Evolutionary conservation across 2,329 filamentous ascomycete species (phyloP).

Genomic region (Orbilia brochopaga): DNA sequence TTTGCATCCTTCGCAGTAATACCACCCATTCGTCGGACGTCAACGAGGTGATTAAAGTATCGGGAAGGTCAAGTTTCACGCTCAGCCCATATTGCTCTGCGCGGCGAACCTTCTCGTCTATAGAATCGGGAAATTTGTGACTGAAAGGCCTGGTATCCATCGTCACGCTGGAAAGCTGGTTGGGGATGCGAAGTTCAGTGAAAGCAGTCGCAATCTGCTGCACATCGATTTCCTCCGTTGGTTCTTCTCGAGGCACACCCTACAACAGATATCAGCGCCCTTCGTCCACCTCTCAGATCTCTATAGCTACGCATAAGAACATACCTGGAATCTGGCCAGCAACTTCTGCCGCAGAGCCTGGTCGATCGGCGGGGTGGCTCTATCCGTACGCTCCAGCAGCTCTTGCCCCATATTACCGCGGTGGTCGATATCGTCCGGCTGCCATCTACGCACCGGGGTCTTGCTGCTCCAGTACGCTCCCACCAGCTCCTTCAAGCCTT

Average conservation of each 20-base stretch:
- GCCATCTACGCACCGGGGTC: constrained; percentile 3
- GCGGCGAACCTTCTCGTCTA: not conserved
- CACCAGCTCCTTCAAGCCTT: not conserved
- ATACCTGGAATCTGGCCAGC: constrained; percentile 13
- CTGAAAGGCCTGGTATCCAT: not conserved
- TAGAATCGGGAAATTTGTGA: not conserved
- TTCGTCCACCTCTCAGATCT: not conserved
- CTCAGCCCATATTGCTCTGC: not conserved
- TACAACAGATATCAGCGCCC: not conserved
- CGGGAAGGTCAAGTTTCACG: constrained; percentile 1
- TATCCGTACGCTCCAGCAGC: constrained; percentile 3
- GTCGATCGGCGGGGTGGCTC: constrained; percentile 7
- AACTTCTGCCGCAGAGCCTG: constrained; percentile 8
- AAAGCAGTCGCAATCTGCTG: constrained; percentile 7
- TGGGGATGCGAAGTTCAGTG: constrained; percentile 1
- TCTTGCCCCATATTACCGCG: not conserved
- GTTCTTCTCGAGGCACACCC: constrained; percentile 16
- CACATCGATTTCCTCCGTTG: constrained; percentile 9
- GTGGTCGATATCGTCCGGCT: constrained; percentile 13
- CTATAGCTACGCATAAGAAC: not conserved
- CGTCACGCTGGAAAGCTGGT: not conserved
- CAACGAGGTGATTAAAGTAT: constrained; percentile 1
- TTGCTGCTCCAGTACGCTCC: constrained; percentile 6
- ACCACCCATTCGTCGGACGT: not conserved
- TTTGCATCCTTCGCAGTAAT: not conserved